Evolutionary conservation across 331 rosid genomes (phyloP).

Genomic region (Malus hybrid): DNA sequence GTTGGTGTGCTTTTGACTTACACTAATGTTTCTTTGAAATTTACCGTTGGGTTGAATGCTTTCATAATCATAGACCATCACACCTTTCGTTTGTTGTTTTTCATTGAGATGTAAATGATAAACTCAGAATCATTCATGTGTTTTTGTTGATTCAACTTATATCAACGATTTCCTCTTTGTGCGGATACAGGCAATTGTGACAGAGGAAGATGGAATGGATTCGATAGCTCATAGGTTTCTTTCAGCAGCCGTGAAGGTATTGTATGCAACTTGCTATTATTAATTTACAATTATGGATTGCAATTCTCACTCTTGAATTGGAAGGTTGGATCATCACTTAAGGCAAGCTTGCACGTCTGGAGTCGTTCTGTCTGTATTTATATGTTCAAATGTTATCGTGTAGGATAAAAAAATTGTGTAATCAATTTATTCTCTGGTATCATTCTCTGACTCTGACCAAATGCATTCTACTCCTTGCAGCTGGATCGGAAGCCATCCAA

Average conservation of each 20-base stretch:
- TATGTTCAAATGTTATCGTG: background rate
- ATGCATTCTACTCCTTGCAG: slow-evolving; percentile 36
- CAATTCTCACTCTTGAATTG: background rate
- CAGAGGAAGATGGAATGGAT: slow-evolving; percentile 98
- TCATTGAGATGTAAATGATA: background rate
- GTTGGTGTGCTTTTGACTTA: slow-evolving; percentile 30
- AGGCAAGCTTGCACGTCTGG: background rate
- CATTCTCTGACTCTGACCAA: slow-evolving; percentile 4
- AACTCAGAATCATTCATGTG: background rate
- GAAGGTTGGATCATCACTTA: background rate
- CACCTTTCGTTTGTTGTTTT: background rate
- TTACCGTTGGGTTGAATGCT: background rate
- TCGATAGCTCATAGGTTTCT: slow-evolving; percentile 98
- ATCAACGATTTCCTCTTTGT: background rate
- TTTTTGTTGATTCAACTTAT: background rate
- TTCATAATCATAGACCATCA: background rate
- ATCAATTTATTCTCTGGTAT: background rate
- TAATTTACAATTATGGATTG: background rate
- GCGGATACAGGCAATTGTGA: slow-evolving; percentile 70
- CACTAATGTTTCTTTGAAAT: background rate
- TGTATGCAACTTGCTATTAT: background rate
- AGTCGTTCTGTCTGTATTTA: background rate
- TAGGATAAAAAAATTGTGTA: background rate
- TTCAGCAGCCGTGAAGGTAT: slow-evolving; percentile 95
- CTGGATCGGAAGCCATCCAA: slow-evolving; percentile 95